Evolutionary conservation across 2,329 filamentous ascomycete species (phyloP).

Genomic region (Thyridium curvatum): DNA sequence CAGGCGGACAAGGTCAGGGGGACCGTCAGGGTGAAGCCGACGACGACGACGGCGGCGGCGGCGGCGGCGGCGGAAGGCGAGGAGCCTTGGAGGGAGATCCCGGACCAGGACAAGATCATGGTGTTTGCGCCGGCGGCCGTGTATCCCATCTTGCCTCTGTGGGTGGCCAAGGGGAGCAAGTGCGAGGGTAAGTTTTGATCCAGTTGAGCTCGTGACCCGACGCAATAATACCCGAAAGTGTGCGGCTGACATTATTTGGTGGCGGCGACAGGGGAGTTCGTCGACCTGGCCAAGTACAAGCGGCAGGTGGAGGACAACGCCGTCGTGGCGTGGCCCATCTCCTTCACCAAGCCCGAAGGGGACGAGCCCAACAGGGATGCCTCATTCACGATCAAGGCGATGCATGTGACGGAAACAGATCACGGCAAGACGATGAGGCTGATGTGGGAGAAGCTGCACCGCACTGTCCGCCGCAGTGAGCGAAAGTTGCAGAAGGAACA

Average conservation of each 20-base stretch:
- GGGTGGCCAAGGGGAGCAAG: constrained; percentile 24
- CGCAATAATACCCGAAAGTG: no score
- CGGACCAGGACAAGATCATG: constrained; percentile 18
- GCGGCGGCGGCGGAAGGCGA: constrained; percentile 4
- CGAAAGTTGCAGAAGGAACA: constrained; percentile 15
- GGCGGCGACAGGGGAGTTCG: constrained; percentile 7
- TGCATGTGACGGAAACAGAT: constrained; percentile 11
- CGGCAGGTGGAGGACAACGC: constrained; percentile 11
- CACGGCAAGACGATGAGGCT: constrained; percentile 15
- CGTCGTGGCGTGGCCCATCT: constrained; percentile 18
- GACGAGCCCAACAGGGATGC: constrained; percentile 11
- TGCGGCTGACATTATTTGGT: no score
- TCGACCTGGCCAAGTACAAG: constrained; percentile 15
- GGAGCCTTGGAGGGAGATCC: neutral
- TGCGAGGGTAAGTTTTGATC: constrained; percentile 20
- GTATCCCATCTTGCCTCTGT: constrained; percentile 33
- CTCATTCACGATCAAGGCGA: constrained; percentile 17
- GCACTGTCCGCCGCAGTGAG: constrained; percentile 14
- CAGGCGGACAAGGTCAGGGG: constrained; percentile 21
- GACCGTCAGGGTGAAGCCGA: constrained; percentile 4
- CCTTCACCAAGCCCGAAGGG: constrained; percentile 12
- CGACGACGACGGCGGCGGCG: constrained; percentile 3
- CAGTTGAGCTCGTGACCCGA: no score
- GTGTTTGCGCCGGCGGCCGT: constrained; percentile 34
- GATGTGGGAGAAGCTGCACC: constrained; percentile 20